Percentiles rank a stretch among this genome's conserved stretches.
These are phyloP conservation scores for Xanthoconium purpureum DNA, from an alignment of 768 basidiomycete genomes.

Conservation along the genomic window DNA sequence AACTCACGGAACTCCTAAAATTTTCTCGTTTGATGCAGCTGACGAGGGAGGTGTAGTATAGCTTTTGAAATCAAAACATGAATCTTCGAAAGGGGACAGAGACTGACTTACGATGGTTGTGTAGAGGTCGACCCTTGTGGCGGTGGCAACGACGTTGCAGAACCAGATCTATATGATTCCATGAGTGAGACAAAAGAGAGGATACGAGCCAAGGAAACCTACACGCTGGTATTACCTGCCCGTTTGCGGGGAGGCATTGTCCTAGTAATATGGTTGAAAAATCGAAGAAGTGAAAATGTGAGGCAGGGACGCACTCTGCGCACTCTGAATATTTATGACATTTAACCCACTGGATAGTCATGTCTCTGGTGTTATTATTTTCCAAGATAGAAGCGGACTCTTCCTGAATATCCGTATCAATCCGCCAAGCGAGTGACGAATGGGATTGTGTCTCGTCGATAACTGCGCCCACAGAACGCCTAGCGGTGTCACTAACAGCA, in stretches of 20 bases:
- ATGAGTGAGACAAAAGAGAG: neutral
- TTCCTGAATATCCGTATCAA: neutral
- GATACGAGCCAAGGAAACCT: neutral
- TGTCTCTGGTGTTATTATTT: neutral
- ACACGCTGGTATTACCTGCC: neutral
- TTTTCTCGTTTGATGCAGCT: neutral
- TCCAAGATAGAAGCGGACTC: neutral
- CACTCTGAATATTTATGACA: neutral
- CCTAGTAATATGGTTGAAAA: neutral
- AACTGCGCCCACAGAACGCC: neutral
- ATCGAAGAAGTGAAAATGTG: neutral
- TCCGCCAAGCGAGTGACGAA: constrained; percentile 6
- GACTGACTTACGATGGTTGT: neutral
- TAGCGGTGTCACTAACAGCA: neutral
- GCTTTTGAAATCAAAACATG: neutral
- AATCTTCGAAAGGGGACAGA: neutral
- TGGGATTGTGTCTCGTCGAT: neutral
- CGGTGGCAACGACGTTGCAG: neutral
- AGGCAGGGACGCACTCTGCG: neutral
- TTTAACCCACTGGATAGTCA: constrained; percentile 1
- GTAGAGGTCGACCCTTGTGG: neutral
- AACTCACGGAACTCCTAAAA: neutral
- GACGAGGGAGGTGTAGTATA: neutral
- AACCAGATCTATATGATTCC: neutral
- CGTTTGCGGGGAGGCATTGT: neutral